Conservation (phyloP, 2,329 filamentous ascomycete species). For the Aspergillus carbonarius region DNA sequence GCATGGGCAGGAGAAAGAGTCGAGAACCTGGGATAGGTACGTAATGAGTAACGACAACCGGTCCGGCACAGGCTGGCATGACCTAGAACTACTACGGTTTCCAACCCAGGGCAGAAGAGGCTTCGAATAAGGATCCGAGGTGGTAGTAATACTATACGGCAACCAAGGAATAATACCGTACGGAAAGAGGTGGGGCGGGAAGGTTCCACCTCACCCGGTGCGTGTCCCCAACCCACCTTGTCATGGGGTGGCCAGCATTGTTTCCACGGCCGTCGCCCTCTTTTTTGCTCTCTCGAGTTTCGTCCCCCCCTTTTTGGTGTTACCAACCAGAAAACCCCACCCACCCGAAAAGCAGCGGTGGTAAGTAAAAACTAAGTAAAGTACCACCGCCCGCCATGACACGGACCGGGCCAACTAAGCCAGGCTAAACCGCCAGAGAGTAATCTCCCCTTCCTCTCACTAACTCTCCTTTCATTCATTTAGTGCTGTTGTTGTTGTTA, state of each 20-base stretch:
- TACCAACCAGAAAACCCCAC: background rate
- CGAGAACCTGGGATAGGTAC: background rate
- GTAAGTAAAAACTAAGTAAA: background rate
- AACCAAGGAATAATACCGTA: background rate
- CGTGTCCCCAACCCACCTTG: background rate
- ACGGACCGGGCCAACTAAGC: background rate
- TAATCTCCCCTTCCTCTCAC: constrained; percentile 1
- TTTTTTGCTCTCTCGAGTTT: background rate
- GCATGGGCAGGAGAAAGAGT: background rate
- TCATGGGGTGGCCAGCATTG: background rate
- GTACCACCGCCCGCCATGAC: background rate
- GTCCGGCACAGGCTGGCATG: background rate
- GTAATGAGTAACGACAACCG: background rate
- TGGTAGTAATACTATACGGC: background rate
- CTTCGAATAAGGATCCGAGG: background rate
- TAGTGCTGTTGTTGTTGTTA: background rate
- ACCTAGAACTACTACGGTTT: background rate
- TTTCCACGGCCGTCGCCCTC: background rate
- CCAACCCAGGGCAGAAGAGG: background rate
- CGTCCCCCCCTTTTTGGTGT: background rate
- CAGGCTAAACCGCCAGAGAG: background rate
- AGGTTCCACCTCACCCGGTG: background rate
- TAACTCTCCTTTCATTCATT: background rate
- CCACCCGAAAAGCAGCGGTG: background rate
- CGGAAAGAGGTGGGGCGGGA: background rate